Evolutionary conservation across 257 asterid species (phyloP).

Genomic region (Scutellaria galericulata): DNA sequence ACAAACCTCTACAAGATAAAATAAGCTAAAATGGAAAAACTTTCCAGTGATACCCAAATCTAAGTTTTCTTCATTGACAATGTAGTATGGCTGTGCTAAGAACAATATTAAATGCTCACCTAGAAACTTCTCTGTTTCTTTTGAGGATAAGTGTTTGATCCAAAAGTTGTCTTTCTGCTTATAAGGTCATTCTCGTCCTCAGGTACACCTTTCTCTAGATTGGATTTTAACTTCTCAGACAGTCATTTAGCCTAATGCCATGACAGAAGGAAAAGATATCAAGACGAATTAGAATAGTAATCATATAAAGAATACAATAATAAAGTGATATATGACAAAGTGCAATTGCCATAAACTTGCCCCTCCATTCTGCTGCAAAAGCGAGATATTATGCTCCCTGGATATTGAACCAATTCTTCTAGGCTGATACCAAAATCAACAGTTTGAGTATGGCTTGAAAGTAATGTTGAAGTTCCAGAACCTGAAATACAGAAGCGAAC

Average conservation of each 20-base stretch:
- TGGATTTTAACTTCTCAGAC: slow-evolving; percentile 64
- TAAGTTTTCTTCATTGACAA: not conserved
- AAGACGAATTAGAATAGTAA: not conserved
- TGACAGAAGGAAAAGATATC: not conserved
- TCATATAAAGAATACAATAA: not conserved
- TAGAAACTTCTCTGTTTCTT: slow-evolving; percentile 81
- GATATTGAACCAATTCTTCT: slow-evolving; percentile 70
- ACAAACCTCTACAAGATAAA: slow-evolving; percentile 60
- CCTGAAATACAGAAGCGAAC: slow-evolving; percentile 44
- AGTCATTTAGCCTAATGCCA: slow-evolving; percentile 64
- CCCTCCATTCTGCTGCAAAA: slow-evolving; percentile 75
- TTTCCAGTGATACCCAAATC: not conserved
- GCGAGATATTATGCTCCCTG: slow-evolving; percentile 58
- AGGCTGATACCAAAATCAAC: slow-evolving; percentile 69
- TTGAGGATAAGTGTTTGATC: slow-evolving; percentile 88
- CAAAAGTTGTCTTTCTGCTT: slow-evolving; percentile 69
- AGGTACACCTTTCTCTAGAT: slow-evolving; percentile 65
- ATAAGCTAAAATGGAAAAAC: slow-evolving; percentile 9
- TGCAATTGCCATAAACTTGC: slow-evolving; percentile 51
- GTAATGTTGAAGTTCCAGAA: slow-evolving; percentile 46
- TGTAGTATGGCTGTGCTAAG: not conserved
- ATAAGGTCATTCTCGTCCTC: slow-evolving; percentile 71
- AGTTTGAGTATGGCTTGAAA: slow-evolving; percentile 41
- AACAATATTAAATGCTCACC: slow-evolving; percentile 47
- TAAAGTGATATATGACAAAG: not conserved